phyloP scores from a whole-genome alignment of 2,329 filamentous ascomycete species.

The Botrytis aclada region DNA sequence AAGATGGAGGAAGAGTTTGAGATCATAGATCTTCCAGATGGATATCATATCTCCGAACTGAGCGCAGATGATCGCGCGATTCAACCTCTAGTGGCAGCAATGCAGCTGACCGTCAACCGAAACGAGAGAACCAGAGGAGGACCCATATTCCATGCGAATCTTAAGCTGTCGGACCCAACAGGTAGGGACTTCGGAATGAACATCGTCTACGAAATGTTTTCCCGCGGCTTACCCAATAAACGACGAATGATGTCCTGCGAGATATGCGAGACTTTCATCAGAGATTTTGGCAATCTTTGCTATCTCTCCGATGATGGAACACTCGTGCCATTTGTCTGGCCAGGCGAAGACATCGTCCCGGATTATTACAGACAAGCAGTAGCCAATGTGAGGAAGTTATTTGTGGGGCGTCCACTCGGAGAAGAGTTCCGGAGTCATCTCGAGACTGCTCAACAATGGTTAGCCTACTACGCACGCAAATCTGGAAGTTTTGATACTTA shows the following conservation, averaged over 20 bases:
- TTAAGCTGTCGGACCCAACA: background rate
- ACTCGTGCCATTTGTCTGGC: conserved; percentile 12
- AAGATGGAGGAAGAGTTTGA: conserved; percentile 15
- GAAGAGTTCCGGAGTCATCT: background rate
- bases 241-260: conserved; percentile 4
- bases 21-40: conserved; percentile 5
- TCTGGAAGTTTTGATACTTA: background rate
- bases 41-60: conserved; percentile 1
- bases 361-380: conserved; percentile 7
- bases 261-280: conserved; percentile 7
- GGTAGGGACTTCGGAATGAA: conserved; percentile 1
- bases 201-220: conserved; percentile 11
- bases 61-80: conserved; percentile 7
- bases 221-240: background rate
- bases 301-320: background rate
- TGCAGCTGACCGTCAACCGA: background rate
- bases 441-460: background rate
- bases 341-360: conserved; percentile 4
- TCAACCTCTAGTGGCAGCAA: conserved; percentile 3
- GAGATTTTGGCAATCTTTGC: conserved; percentile 10
- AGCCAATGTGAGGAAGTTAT: background rate
- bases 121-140: background rate
- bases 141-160: conserved; percentile 8
- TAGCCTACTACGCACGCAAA: background rate
- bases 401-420: conserved; percentile 9